phyloP scores from a whole-genome alignment of 495 filamentous ascomycete genomes.

The Astrothelium macrocarpum region DNA sequence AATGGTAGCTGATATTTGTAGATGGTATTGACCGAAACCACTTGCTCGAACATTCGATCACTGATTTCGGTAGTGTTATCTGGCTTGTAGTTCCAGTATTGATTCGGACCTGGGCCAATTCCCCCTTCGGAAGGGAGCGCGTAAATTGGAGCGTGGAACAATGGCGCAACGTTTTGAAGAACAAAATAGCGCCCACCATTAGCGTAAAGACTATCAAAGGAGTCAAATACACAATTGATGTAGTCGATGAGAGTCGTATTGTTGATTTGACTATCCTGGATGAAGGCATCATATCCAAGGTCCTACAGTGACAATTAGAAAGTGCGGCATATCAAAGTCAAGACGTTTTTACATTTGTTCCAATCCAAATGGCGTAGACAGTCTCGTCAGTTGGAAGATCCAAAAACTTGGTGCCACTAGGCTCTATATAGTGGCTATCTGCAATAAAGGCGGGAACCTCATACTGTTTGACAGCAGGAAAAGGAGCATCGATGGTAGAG shows the following conservation, averaged over 20 bases:
- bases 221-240: constrained; percentile 52
- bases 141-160: constrained; percentile 55
- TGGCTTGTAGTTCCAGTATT: constrained; percentile 53
- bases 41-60: constrained; percentile 53
- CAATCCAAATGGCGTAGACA: constrained; percentile 68
- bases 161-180: constrained; percentile 53
- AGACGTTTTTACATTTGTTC: constrained; percentile 43
- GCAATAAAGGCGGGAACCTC: constrained; percentile 58
- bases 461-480: constrained; percentile 56
- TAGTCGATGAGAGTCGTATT: constrained; percentile 29
- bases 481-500: constrained; percentile 32
- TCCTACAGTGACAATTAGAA: constrained; percentile 30
- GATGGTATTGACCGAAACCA: constrained; percentile 50
- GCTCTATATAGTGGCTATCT: constrained; percentile 40
- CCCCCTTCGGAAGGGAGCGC: constrained; percentile 43
- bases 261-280: constrained; percentile 49
- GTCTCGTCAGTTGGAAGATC: constrained; percentile 45
- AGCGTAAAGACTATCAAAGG: constrained; percentile 50
- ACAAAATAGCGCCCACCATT: constrained; percentile 61
- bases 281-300: constrained; percentile 51
- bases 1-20: constrained; percentile 52
- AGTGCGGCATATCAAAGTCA: no score
- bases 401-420: constrained; percentile 40
- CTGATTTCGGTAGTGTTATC: constrained; percentile 49
- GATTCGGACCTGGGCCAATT: constrained; percentile 29